phyloP scores from a whole-genome alignment of 2,329 filamentous ascomycete species.

The Gnomoniopsis smithogilvyi region DNA sequence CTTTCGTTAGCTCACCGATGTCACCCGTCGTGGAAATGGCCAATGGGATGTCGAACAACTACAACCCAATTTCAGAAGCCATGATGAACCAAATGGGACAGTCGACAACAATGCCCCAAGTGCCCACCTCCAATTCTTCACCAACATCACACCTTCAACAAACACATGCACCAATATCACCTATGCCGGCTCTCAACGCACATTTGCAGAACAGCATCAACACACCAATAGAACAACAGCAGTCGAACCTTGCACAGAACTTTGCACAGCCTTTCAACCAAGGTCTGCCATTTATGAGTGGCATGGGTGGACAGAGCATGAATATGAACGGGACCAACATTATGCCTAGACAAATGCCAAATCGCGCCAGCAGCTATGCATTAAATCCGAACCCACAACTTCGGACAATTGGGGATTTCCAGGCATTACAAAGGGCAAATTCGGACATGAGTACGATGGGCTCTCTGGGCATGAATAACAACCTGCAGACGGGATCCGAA shows the following conservation, averaged over 20 bases:
- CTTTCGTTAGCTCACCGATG: constrained; percentile 54
- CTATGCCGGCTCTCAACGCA: constrained; percentile 30
- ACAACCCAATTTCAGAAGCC: constrained; percentile 48
- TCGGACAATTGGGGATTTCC: constrained; percentile 47
- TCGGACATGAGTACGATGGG: constrained; percentile 36
- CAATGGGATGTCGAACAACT: constrained; percentile 36
- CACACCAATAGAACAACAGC: constrained; percentile 28
- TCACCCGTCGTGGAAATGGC: constrained; percentile 50
- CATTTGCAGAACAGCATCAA: constrained; percentile 32
- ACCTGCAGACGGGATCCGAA: constrained; percentile 28
- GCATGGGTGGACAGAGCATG: constrained; percentile 19
- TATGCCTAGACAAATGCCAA: constrained; percentile 32
- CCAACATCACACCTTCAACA: constrained; percentile 28
- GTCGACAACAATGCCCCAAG: constrained; percentile 22
- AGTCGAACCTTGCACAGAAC: constrained; percentile 28
- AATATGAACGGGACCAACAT: constrained; percentile 21
- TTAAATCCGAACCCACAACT: constrained; percentile 34
- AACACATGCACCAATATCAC: constrained; percentile 29
- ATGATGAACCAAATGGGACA: constrained; percentile 48
- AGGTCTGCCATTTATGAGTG: constrained; percentile 20
- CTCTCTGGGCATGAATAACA: constrained; percentile 31
- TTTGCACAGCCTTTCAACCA: constrained; percentile 25
- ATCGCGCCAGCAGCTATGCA: constrained; percentile 38
- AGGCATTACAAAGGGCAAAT: constrained; percentile 44
- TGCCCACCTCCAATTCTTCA: constrained; percentile 11